phyloP scores from a whole-genome alignment of 2,329 filamentous ascomycete genomes.

The Aspergillus terreus region DNA sequence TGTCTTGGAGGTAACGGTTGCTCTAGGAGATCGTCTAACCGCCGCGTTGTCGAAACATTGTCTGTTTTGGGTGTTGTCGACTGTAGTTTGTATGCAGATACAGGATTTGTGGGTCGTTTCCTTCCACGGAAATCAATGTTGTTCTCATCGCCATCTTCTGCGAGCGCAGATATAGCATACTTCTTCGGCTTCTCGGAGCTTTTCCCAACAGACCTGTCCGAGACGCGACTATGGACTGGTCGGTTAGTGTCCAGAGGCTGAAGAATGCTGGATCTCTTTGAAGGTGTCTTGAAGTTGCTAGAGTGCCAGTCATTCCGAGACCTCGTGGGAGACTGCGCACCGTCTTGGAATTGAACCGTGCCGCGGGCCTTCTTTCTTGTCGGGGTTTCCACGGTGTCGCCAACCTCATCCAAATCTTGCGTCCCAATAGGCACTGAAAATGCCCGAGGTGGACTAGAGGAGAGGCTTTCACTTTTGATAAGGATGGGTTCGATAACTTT shows the following conservation, averaged over 20 bases:
- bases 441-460: slow-evolving; percentile 28
- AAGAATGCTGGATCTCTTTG: neutral
- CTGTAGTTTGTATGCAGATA: neutral
- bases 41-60: slow-evolving; percentile 12
- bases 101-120: neutral
- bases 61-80: neutral
- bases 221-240: slow-evolving; percentile 3
- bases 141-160: slow-evolving; percentile 48
- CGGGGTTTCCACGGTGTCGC: slow-evolving; percentile 36
- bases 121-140: neutral
- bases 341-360: neutral
- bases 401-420: slow-evolving; percentile 57
- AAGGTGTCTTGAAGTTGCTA: neutral
- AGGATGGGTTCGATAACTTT: slow-evolving; percentile 15
- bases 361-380: slow-evolving; percentile 30
- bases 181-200: slow-evolving; percentile 20
- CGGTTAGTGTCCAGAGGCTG: slow-evolving; percentile 22
- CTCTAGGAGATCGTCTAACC: slow-evolving; percentile 33
- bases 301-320: neutral
- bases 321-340: neutral
- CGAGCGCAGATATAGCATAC: slow-evolving; percentile 42
- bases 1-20: slow-evolving; percentile 21
- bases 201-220: slow-evolving; percentile 36
- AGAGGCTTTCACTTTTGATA: slow-evolving; percentile 35
- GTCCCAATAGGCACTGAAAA: slow-evolving; percentile 47